These are phyloP conservation scores for Fusarium concolor DNA, from an alignment of 2,329 filamentous ascomycete species.

Conservation along the genomic window DNA sequence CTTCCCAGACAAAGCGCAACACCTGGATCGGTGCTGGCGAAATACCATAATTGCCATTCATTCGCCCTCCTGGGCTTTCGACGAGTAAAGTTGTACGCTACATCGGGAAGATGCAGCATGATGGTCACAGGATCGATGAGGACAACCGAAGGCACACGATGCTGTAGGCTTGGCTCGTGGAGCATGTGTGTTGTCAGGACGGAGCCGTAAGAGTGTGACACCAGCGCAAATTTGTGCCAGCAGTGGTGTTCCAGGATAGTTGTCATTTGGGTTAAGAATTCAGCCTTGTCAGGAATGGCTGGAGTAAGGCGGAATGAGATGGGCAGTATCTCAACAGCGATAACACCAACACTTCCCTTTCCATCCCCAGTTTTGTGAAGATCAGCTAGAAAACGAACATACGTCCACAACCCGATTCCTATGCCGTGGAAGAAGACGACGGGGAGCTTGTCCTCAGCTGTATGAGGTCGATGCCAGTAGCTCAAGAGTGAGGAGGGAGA, in stretches of 20 bases:
- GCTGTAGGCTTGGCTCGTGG: conserved; percentile 58
- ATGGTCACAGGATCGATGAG: conserved; percentile 73
- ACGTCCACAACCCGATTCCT: conserved; percentile 74
- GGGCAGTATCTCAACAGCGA: conserved; percentile 74
- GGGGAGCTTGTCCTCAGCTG: conserved; percentile 59
- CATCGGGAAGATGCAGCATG: conserved; percentile 74
- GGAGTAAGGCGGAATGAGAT: conserved; percentile 72
- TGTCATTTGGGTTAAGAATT: conserved; percentile 67
- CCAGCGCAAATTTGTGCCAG: conserved; percentile 69
- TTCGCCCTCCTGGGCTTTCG: conserved; percentile 67
- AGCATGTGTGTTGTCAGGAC: conserved; percentile 73
- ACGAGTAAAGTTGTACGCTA: conserved; percentile 77
- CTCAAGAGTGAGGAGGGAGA: conserved; percentile 64
- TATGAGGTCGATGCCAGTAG: conserved; percentile 76
- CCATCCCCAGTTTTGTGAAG: conserved; percentile 54
- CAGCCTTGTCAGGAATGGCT: conserved; percentile 61
- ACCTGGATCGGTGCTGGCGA: conserved; percentile 74
- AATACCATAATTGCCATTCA: conserved; percentile 78
- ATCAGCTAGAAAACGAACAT: conserved; percentile 66
- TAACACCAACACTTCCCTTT: conserved; percentile 66
- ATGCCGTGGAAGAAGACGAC: conserved; percentile 79
- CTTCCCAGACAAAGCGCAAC: conserved; percentile 73
- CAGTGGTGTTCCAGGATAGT: conserved; percentile 68
- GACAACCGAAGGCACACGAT: conserved; percentile 62
- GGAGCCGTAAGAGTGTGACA: conserved; percentile 73